Base-by-base conservation (phyloP, 257 asterid genomes). In the Fraxinus excelsior region DNA sequence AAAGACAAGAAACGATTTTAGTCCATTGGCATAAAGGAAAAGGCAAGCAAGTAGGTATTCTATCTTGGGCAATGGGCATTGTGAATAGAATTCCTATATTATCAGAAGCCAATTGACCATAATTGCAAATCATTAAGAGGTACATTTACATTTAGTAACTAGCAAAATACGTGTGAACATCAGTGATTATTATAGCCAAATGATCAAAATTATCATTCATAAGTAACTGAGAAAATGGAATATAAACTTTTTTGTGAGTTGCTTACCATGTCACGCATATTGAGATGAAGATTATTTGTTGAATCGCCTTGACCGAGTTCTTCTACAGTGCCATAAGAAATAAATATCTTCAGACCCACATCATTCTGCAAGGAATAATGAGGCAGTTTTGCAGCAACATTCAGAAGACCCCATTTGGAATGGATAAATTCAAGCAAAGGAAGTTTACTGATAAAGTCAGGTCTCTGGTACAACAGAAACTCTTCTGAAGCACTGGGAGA, bases 391-490 rank as follows among this genome's bases (percentile, higher is more conserved):
- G 99, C 98, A 74, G 99, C 97, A 84, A 96, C 95, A 84, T 96
- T 93, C 74, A 94, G 88, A 85, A 96, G 96, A 67, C 99, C 99
- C 98, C 98, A 96, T 86, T 96, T 96, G 70, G 97, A 91, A 88
- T 96, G 98, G 78, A 96, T 87, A 82, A 91, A 96, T 86, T 96
- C 99, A 64, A 96, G 92, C 85, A 96, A 83, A 42, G 99, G 99
- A 80, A 96, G 88, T 82, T 89, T 91, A 82, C 90, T 91, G 78
- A 96, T 88, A 74, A 96, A 91, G 71, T 91, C 99, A 78, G 99
- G 96, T 83, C 98, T 91, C 87, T 91, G 97, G 78, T 88, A 96
- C 84, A 96, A 82, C 82, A 96, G 80, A 85, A 96, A 91, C 86
- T 96, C 99, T 86, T 96, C 99, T 37, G 98, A 85, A 74, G 96